Conservation (phyloP, 1,284 basidiomycete genomes). For the Somion occarium region DNA sequence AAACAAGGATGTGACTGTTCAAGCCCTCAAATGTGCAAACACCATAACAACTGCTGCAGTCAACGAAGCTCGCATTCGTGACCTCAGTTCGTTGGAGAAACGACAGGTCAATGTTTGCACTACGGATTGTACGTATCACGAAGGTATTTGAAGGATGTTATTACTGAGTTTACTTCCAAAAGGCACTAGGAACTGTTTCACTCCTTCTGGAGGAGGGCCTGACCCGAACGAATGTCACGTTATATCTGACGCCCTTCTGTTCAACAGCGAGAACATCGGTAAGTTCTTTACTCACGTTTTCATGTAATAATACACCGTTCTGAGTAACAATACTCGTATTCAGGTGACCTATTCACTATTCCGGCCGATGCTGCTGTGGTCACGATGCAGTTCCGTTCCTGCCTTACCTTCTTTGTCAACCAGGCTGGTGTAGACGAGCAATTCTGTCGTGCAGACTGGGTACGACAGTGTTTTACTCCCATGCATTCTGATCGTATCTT, state of each 20-base stretch:
- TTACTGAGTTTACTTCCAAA: neutral
- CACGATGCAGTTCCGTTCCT: conserved; percentile 24
- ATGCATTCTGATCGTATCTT: neutral
- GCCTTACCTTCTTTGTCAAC: conserved; percentile 25
- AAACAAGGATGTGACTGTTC: conserved; percentile 4
- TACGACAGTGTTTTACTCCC: too few relatives aligned
- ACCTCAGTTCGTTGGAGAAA: neutral
- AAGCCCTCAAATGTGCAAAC: conserved; percentile 2
- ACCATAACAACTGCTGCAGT: neutral
- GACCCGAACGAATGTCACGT: conserved; percentile 42
- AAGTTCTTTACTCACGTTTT: conserved; percentile 3
- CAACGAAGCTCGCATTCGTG: neutral
- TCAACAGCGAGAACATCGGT: conserved; percentile 41
- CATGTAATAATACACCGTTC: conserved; percentile 10
- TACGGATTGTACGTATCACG: conserved; percentile 33
- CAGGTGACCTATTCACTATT: conserved; percentile 9
- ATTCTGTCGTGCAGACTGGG: conserved; percentile 28
- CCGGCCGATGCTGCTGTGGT: conserved; percentile 19
- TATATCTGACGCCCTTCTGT: conserved; percentile 43
- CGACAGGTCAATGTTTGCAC: conserved; percentile 35
- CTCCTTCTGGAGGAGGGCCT: conserved; percentile 39
- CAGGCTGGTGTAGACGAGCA: conserved; percentile 19
- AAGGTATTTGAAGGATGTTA: neutral
- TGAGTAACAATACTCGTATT: neutral
- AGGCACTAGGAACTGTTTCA: conserved; percentile 41